phyloP scores from a whole-genome alignment of 495 filamentous ascomycete genomes.

The Xylaria bambusicola region DNA sequence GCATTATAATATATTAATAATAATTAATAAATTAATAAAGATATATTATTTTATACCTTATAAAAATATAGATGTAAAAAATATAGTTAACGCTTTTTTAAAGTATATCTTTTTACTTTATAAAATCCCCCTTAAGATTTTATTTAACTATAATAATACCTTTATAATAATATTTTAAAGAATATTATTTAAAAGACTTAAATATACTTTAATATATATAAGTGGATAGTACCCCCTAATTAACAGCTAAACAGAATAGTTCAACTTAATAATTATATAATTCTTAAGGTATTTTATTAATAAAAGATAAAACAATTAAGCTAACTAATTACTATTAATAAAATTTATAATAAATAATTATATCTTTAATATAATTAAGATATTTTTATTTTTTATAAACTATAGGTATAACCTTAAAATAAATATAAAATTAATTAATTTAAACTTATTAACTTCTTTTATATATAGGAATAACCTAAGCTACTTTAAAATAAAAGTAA shows the following conservation, averaged over 20 bases:
- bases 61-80: slow-evolving; percentile 76
- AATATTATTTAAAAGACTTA: not conserved
- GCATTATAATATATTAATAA: slow-evolving; percentile 65
- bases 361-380: not conserved
- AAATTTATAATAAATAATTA: not conserved
- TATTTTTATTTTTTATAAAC: not conserved
- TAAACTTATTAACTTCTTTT: too few species aligned
- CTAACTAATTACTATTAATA: not conserved
- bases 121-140: not conserved
- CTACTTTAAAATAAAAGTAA: not conserved
- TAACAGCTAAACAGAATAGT: not conserved
- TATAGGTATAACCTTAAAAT: not conserved
- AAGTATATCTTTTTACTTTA: not conserved
- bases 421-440: not conserved
- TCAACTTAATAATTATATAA: not conserved
- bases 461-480: too few species aligned
- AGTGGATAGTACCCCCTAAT: not conserved
- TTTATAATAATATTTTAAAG: not conserved
- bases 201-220: not conserved
- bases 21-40: slow-evolving; percentile 84
- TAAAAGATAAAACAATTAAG: not conserved
- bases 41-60: slow-evolving; percentile 54
- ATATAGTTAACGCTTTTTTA: not conserved
- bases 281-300: not conserved
- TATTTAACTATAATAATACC: not conserved